phyloP scores from a whole-genome alignment of 1,284 basidiomycete genomes.

The Trichosporon asahii region DNA sequence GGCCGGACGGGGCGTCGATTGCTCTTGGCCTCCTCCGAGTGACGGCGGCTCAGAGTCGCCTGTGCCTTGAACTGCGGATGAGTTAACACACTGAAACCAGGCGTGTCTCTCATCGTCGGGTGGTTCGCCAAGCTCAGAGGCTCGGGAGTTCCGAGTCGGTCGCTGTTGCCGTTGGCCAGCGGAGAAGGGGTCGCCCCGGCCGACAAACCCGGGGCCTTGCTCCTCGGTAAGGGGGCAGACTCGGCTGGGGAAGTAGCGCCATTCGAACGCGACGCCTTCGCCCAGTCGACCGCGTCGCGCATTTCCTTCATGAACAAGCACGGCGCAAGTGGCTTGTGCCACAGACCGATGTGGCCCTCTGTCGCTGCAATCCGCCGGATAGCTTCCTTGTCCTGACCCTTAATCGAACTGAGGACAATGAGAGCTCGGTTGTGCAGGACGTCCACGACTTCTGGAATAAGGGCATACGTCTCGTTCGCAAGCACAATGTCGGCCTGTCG shows the following conservation, averaged over 20 bases:
- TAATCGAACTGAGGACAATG: constrained; percentile 53
- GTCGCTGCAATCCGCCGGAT: constrained; percentile 2
- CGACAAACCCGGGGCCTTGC: neutral
- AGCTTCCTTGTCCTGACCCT: constrained; percentile 26
- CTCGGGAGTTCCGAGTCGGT: neutral
- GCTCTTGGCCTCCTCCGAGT: constrained; percentile 5
- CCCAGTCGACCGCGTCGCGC: neutral
- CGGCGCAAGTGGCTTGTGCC: neutral
- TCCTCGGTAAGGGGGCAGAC: neutral
- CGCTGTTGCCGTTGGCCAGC: neutral
- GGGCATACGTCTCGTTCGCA: constrained; percentile 67
- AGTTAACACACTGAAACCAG: neutral
- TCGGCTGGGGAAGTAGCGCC: neutral
- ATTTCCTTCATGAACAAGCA: neutral
- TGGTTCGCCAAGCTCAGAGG: neutral
- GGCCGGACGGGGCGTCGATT: neutral
- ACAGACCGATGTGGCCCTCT: neutral
- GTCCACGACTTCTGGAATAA: constrained; percentile 57
- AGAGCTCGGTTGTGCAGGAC: neutral
- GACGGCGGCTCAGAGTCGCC: constrained; percentile 2
- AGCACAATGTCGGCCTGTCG: constrained; percentile 71
- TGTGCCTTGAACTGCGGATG: neutral
- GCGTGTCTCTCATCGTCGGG: neutral
- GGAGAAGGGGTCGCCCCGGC: neutral
- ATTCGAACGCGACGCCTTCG: neutral